Evolutionary conservation across 1,139 yeast genomes (phyloP).

Genomic region (Saccharomyces pastorianus): DNA sequence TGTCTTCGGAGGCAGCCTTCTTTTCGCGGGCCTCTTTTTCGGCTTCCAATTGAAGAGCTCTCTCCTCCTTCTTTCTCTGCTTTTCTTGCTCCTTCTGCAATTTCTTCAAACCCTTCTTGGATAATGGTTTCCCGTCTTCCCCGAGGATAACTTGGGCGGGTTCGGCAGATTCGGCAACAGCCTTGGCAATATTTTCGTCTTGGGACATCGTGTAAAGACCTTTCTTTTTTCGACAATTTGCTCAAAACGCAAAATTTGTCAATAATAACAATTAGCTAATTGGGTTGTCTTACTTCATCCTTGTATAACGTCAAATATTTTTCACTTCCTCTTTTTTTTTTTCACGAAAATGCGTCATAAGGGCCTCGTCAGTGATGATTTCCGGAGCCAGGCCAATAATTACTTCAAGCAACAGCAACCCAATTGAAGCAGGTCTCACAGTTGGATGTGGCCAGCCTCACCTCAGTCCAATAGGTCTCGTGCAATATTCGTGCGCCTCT

Average conservation of each 20-base stretch:
- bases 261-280: background rate
- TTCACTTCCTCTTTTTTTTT: background rate
- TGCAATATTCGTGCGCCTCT: no score
- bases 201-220: constrained; percentile 11
- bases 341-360: background rate
- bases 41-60: constrained; percentile 79
- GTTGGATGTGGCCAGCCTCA: background rate
- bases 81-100: constrained; percentile 89
- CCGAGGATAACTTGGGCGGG: constrained; percentile 38
- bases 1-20: constrained; percentile 57
- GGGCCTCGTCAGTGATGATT: background rate
- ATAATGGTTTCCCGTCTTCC: constrained; percentile 88
- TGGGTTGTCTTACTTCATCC: background rate
- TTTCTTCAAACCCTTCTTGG: constrained; percentile 92
- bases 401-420: background rate
- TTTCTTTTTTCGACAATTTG: background rate
- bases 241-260: background rate
- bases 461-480: no score
- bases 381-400: background rate
- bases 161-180: constrained; percentile 4
- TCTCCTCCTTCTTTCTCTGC: constrained; percentile 86
- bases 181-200: constrained; percentile 6
- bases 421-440: background rate
- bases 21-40: constrained; percentile 68
- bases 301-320: background rate